Conservation (phyloP, 805 yeast species). For the Cyberlindnera amylophila region DNA sequence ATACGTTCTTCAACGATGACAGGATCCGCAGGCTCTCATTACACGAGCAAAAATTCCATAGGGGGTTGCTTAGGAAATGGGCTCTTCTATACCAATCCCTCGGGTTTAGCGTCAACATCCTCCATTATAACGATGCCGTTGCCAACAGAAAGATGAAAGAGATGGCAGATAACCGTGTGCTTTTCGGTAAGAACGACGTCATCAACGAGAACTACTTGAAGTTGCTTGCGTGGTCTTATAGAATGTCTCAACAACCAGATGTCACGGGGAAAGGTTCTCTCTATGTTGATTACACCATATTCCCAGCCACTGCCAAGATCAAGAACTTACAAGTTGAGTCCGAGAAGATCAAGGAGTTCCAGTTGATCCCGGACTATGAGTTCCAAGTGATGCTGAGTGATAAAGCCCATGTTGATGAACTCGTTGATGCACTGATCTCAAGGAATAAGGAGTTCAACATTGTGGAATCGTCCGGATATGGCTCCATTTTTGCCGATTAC, state of each 20-base stretch:
- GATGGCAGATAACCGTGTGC: constrained; percentile 7
- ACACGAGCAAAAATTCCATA: constrained; percentile 21
- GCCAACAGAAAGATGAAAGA: constrained; percentile 9
- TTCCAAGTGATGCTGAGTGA: constrained; percentile 16
- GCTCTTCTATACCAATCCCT: constrained; percentile 15
- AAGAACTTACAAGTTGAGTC: background rate
- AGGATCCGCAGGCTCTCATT: constrained; percentile 11
- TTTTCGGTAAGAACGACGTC: constrained; percentile 10
- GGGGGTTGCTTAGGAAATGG: constrained; percentile 17
- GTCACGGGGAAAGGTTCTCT: constrained; percentile 5
- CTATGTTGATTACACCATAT: constrained; percentile 17
- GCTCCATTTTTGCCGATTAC: constrained; percentile 19
- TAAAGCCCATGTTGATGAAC: constrained; percentile 2
- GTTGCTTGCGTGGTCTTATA: constrained; percentile 19
- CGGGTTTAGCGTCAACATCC: constrained; percentile 16
- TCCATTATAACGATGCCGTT: constrained; percentile 21
- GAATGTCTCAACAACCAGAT: constrained; percentile 1
- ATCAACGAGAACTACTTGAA: constrained; percentile 21
- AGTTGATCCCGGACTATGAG: constrained; percentile 11
- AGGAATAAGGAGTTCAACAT: constrained; percentile 14
- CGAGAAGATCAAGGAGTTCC: constrained; percentile 3
- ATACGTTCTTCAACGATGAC: constrained; percentile 23
- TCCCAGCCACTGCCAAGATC: constrained; percentile 8
- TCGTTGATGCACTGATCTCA: constrained; percentile 11
- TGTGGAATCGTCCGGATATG: constrained; percentile 6